Conservation (phyloP, 225 moss, liverwort and hornwort genomes). For the Takakia lepidozioides region DNA sequence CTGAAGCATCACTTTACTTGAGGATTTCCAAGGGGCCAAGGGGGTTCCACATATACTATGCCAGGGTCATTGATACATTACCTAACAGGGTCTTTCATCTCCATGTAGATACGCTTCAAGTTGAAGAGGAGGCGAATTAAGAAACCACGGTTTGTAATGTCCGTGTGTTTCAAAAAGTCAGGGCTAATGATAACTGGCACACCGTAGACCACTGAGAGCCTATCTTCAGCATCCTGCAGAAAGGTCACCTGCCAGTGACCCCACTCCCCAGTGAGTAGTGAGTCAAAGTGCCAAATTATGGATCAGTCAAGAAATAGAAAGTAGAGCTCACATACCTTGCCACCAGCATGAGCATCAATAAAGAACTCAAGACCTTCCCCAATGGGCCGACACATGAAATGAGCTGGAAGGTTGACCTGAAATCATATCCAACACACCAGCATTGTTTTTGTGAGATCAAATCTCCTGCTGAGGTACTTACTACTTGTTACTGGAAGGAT, state of each 20-base stretch:
- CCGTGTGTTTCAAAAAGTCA: conserved; percentile 45
- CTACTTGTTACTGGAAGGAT: too few species aligned
- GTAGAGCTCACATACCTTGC: conserved; percentile 28
- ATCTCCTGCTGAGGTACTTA: too few species aligned
- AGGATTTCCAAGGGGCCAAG: too few species aligned
- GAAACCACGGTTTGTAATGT: conserved; percentile 49
- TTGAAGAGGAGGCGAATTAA: conserved; percentile 57
- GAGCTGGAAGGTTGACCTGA: conserved; percentile 60
- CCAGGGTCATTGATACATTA: too few species aligned
- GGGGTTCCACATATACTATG: too few species aligned
- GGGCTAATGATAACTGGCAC: conserved; percentile 56
- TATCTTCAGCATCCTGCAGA: conserved; percentile 57
- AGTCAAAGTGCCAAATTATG: neutral
- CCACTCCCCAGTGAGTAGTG: too few species aligned
- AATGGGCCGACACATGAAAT: conserved; percentile 66
- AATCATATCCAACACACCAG: conserved; percentile 18
- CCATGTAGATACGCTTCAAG: conserved; percentile 54
- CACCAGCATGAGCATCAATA: conserved; percentile 50
- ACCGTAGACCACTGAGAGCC: conserved; percentile 48
- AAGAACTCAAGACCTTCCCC: conserved; percentile 57
- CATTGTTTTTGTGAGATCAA: too few species aligned
- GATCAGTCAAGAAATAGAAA: neutral
- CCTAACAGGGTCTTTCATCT: conserved; percentile 61
- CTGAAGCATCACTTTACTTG: too few species aligned
- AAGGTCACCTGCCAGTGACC: conserved; percentile 38